A percentile compares a stretch with the other conserved stretches of the same genome.
These are phyloP conservation scores for Scedosporium boydii DNA, from an alignment of 2,329 filamentous ascomycete genomes.

Conservation along the genomic window DNA sequence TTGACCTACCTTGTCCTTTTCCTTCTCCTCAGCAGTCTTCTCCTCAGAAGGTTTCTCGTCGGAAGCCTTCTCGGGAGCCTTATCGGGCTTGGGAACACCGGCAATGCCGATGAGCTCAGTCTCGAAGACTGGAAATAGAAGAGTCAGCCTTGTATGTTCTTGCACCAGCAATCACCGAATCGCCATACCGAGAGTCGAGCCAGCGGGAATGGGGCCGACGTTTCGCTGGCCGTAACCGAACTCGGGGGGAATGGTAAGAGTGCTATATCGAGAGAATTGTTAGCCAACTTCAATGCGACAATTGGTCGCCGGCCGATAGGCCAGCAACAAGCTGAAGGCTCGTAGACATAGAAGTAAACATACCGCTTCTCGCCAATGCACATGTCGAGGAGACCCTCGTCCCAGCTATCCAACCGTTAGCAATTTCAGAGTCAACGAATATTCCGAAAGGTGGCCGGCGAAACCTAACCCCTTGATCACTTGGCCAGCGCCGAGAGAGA, in stretches of 20 bases:
- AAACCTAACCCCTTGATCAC: slow-evolving; percentile 76
- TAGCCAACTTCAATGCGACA: slow-evolving; percentile 8
- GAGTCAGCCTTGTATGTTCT: background rate
- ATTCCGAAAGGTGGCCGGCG: background rate
- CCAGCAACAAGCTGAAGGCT: background rate
- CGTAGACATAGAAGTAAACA: slow-evolving; percentile 13
- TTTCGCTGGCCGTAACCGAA: slow-evolving; percentile 69
- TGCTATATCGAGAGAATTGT: slow-evolving; percentile 33
- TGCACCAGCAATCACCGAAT: background rate
- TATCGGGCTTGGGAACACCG: slow-evolving; percentile 51
- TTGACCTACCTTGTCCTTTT: slow-evolving; percentile 4
- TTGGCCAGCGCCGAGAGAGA: slow-evolving; percentile 68
- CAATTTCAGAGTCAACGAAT: no score
- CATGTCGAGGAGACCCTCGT: slow-evolving; percentile 83
- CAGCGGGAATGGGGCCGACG: slow-evolving; percentile 75
- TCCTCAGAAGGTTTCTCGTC: slow-evolving; percentile 16
- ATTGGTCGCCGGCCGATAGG: background rate
- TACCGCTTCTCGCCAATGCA: slow-evolving; percentile 84
- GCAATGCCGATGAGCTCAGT: slow-evolving; percentile 80
- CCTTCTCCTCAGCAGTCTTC: slow-evolving; percentile 13
- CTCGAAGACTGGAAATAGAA: slow-evolving; percentile 64
- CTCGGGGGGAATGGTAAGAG: slow-evolving; percentile 79
- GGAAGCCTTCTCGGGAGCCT: slow-evolving; percentile 22
- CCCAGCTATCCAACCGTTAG: slow-evolving; percentile 52
- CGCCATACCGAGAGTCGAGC: slow-evolving; percentile 61